phyloP scores from a whole-genome alignment of 768 basidiomycete species.

The Jaapia argillacea region DNA sequence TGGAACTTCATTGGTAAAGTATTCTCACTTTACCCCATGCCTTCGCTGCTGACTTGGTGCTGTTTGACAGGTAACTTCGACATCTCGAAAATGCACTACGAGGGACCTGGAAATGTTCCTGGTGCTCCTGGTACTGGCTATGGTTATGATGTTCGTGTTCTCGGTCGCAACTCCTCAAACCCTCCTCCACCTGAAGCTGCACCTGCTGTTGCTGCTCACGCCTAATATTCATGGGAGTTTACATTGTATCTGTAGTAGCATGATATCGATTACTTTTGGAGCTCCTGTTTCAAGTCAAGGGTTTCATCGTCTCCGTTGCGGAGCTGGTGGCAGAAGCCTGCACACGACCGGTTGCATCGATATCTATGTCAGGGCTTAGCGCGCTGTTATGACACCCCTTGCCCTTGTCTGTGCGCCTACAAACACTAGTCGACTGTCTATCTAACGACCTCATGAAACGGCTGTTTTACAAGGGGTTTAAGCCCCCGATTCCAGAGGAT shows the following conservation, averaged over 20 bases:
- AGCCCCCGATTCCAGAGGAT: constrained; percentile 1
- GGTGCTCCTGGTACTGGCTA: constrained; percentile 61
- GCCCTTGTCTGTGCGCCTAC: too few species aligned
- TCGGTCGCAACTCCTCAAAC: constrained; percentile 44
- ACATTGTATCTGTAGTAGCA: constrained; percentile 3
- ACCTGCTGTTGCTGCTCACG: constrained; percentile 6
- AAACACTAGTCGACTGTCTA: too few species aligned
- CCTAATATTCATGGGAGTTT: constrained; percentile 11
- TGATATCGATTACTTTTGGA: background rate
- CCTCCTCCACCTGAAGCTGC: constrained; percentile 27
- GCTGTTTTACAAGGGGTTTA: constrained; percentile 15
- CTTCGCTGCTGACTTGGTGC: constrained; percentile 6
- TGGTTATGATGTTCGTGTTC: constrained; percentile 68
- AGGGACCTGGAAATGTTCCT: constrained; percentile 63
- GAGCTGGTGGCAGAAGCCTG: too few species aligned
- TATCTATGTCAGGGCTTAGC: too few species aligned
- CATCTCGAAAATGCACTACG: constrained; percentile 83
- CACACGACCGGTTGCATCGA: too few species aligned
- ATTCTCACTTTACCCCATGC: background rate
- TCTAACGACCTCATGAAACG: constrained; percentile 29
- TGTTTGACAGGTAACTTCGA: constrained; percentile 75
- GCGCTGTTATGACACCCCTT: too few species aligned
- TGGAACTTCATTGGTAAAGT: constrained; percentile 93
- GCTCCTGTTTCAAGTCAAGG: background rate
- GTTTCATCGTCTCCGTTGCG: too few species aligned